Conservation (phyloP, 2,329 filamentous ascomycete genomes). For the Leptoxyphium fumago region DNA sequence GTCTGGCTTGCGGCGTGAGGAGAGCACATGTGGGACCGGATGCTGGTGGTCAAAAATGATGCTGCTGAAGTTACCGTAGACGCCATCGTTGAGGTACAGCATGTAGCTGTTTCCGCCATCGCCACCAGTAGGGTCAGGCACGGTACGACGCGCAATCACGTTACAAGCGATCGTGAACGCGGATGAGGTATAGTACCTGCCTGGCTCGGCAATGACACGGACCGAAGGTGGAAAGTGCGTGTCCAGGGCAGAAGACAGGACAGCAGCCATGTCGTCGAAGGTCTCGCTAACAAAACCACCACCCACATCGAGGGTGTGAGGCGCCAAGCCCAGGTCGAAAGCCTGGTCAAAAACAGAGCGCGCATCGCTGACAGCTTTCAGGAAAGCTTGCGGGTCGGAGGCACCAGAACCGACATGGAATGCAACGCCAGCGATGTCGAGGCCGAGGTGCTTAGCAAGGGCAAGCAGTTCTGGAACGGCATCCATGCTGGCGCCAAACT, state of each 20-base stretch:
- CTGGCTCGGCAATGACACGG: constrained; percentile 86
- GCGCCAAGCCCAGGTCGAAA: constrained; percentile 55
- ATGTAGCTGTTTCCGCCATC: constrained; percentile 59
- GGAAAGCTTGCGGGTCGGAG: constrained; percentile 80
- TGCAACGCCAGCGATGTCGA: constrained; percentile 89
- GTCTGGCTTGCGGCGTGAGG: constrained; percentile 12
- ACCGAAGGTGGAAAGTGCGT: constrained; percentile 73
- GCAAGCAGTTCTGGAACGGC: constrained; percentile 61
- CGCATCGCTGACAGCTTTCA: constrained; percentile 81
- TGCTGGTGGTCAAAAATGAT: constrained; percentile 99
- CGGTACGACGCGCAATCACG: constrained; percentile 85
- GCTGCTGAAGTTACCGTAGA: constrained; percentile 97
- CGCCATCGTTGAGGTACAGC: constrained; percentile 93
- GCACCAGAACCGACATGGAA: constrained; percentile 97
- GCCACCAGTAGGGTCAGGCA: constrained; percentile 48
- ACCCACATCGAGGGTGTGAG: constrained; percentile 84
- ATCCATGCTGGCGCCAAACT: constrained; percentile 87
- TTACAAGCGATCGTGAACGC: constrained; percentile 94
- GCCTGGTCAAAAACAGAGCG: constrained; percentile 81
- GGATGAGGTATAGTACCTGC: constrained; percentile 84
- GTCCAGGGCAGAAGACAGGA: constrained; percentile 67
- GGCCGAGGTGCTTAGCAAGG: constrained; percentile 63
- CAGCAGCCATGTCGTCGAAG: constrained; percentile 78
- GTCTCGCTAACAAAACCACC: constrained; percentile 84
- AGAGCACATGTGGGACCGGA: constrained; percentile 66